Base-by-base conservation (phyloP, 176 grass and related monocot genomes). In the Oryza glaberrima region DNA sequence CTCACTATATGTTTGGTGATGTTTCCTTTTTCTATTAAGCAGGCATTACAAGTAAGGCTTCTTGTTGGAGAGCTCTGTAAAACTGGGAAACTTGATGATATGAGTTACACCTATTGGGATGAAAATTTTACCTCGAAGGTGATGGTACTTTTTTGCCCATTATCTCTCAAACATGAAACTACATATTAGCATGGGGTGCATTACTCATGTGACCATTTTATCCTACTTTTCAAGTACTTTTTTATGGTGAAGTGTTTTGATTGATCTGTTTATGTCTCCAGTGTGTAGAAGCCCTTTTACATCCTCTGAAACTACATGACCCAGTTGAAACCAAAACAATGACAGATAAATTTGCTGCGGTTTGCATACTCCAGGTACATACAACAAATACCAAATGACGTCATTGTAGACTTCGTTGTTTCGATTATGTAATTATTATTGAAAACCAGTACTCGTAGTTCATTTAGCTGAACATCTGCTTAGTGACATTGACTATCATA, bases 61-160 rank as follows among this genome's bases (percentile, higher is more conserved):
- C 92, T 98, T 72, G 81, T 91, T 49, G 83, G 92, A 82, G 87
- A 98, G 32, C 89, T 98, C 86, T 78, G 69, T 51, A 86, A 93
- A 85, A 95, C 95, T 67, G 81, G 85, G 70, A 91, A 76, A 77
- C 89, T 98, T 72, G 89, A 92, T 80, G 85, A 73, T 71, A 20
- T 90, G 77, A 81, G 72, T 48, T 98, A 93, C 83, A 90, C 93
- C 80, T 95, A 95, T 77, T 98, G 95, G 95, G 90, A 95, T 77
- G 95, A 93, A 90, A 98, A 93, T 88, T 98, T 93, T 80, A 98
- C 91, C 35, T 91, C 95, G 71, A 95, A 90, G 92, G 93, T 98
- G 86, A 78, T 25, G 19, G 15, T 54, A 5, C 35, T 1, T 81
- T 89, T 78, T 19, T 77, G 52, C 11, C 4, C 7, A 28, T 85